phyloP scores from a whole-genome alignment of 106 monocot species.

The Agapanthus africanus region DNA sequence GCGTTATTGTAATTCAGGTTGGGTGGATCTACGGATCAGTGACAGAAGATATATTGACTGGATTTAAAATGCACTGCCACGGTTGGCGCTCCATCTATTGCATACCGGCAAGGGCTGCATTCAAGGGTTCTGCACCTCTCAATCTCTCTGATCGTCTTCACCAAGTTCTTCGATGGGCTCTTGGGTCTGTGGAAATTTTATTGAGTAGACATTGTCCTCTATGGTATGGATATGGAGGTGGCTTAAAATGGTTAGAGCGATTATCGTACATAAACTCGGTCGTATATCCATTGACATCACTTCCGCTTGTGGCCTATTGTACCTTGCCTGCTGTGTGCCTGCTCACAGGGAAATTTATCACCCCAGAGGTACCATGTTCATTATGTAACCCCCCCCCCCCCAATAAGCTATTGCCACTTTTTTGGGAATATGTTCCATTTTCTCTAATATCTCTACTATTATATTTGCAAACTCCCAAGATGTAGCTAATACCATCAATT shows the following conservation, averaged over 20 bases:
- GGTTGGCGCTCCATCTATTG: conserved; percentile 71
- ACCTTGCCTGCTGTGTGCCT: conserved; percentile 47
- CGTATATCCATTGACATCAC: conserved; percentile 56
- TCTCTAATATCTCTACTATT: no score
- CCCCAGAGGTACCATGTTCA: conserved; percentile 34
- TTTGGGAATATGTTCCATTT: no score
- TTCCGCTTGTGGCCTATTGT: conserved; percentile 64
- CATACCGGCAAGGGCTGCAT: conserved; percentile 43
- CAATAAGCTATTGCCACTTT: no score
- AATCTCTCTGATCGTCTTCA: conserved; percentile 80
- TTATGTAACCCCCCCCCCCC: no score
- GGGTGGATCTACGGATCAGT: conserved; percentile 77
- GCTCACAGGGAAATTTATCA: conserved; percentile 56
- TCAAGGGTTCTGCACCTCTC: conserved; percentile 64
- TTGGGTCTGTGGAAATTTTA: conserved; percentile 73
- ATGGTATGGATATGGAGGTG: conserved; percentile 73
- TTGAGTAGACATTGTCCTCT: conserved; percentile 59
- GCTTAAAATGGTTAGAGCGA: conserved; percentile 53
- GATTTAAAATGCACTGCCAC: conserved; percentile 68
- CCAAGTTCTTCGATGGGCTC: conserved; percentile 72
- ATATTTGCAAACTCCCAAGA: no score
- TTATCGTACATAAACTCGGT: conserved; percentile 64
- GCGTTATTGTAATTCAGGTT: conserved; percentile 33
- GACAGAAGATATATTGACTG: conserved; percentile 68
- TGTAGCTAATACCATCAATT: no score